phyloP scores from a whole-genome alignment of 768 basidiomycete species.

The Rhodotorula taiwanensis region DNA sequence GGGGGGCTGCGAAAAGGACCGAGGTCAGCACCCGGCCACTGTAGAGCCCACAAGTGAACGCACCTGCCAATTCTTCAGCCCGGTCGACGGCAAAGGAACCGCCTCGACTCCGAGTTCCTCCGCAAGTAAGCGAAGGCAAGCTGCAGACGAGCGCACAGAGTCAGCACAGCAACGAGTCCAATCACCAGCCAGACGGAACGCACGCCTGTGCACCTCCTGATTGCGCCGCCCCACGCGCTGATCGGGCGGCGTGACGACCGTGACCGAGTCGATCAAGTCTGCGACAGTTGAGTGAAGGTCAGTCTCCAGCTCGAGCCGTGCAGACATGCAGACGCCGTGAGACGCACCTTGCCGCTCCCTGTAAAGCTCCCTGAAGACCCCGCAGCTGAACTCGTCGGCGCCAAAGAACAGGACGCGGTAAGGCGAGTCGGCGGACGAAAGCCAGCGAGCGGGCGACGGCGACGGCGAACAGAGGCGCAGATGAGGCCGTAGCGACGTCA shows the following conservation, averaged over 20 bases:
- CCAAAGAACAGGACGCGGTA: constrained; percentile 37
- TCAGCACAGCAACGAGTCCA: not conserved
- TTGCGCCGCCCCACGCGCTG: constrained; percentile 13
- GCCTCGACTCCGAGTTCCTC: constrained; percentile 20
- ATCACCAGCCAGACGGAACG: not conserved
- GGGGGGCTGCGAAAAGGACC: not conserved
- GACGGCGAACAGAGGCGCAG: constrained; percentile 15
- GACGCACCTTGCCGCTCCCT: constrained; percentile 7
- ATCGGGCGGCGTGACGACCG: constrained; percentile 35
- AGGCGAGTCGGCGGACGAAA: not conserved
- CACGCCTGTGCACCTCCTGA: constrained; percentile 24
- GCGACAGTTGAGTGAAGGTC: too few relatives aligned
- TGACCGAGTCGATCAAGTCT: constrained; percentile 31
- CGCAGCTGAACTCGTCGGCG: constrained; percentile 36
- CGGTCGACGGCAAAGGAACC: constrained; percentile 12
- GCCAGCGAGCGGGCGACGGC: not conserved
- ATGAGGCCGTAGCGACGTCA: not conserved
- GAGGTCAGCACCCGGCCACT: not conserved
- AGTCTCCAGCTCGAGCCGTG: too few relatives aligned
- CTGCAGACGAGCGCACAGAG: constrained; percentile 1
- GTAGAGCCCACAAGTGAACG: not conserved
- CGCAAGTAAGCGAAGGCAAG: constrained; percentile 26
- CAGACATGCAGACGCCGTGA: too few relatives aligned
- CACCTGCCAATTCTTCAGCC: constrained; percentile 29
- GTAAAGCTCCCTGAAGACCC: constrained; percentile 20